Percentiles rank a stretch among this genome's conserved stretches.
phyloP scores from a whole-genome alignment of 108 stramenopile species.

The Bacterosira constricta region DNA sequence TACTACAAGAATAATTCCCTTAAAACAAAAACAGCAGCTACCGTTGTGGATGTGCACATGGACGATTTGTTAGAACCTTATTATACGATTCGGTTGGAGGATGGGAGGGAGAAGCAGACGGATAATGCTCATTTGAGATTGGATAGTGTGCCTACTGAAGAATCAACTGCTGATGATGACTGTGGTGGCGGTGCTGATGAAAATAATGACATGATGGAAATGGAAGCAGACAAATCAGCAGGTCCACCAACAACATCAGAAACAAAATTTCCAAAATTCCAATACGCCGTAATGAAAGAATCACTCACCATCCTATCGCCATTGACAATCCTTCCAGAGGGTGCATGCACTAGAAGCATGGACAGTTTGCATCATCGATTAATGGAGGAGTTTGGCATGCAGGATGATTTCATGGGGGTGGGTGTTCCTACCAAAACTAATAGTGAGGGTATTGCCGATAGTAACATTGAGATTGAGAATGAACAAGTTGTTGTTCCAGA shows the following conservation, averaged over 20 bases:
- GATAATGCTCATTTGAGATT: conserved; percentile 42
- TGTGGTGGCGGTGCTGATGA: neutral
- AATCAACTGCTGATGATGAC: no score
- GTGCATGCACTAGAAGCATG: neutral
- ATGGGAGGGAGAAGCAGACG: conserved; percentile 62
- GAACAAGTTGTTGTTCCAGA: no score
- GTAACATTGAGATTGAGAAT: neutral
- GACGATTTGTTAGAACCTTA: conserved; percentile 61
- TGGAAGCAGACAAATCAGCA: conserved; percentile 17
- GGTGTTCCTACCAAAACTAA: no score
- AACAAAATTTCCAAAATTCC: neutral
- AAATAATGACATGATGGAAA: neutral
- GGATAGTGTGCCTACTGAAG: no score
- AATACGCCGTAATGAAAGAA: conserved; percentile 11
- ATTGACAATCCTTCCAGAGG: conserved; percentile 1
- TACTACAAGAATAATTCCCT: conserved; percentile 38
- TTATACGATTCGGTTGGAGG: conserved; percentile 44
- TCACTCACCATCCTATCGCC: conserved; percentile 24
- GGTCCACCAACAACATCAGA: conserved; percentile 8
- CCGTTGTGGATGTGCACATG: conserved; percentile 34
- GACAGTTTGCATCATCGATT: conserved; percentile 16
- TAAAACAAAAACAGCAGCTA: no score
- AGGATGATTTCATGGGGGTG: conserved; percentile 28
- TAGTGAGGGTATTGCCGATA: neutral
- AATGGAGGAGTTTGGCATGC: conserved; percentile 15